These are phyloP conservation scores for Sanghuangporus baumii DNA, from an alignment of 1,284 basidiomycete species.

Conservation along the genomic window DNA sequence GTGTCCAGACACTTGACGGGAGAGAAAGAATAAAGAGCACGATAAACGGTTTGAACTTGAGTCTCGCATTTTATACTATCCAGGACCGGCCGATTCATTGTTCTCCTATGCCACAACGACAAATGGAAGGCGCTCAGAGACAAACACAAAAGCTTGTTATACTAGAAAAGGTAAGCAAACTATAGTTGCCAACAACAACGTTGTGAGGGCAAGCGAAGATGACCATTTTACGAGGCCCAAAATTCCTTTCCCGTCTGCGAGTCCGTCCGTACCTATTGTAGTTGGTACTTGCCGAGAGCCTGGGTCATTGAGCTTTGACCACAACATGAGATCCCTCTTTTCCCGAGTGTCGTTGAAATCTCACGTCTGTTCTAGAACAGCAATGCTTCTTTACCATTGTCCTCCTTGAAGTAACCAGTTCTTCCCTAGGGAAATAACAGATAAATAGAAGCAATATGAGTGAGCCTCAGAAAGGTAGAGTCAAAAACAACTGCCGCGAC, in stretches of 20 bases:
- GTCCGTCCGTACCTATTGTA: background rate
- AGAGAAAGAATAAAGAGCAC: background rate
- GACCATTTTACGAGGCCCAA: background rate
- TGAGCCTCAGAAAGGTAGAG: too few relatives aligned
- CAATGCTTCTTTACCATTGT: background rate
- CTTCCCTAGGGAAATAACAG: too few relatives aligned
- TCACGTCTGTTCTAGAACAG: background rate
- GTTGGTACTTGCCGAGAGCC: background rate
- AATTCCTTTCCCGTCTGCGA: background rate
- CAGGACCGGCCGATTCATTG: background rate
- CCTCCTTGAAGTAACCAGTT: background rate
- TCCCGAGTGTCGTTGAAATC: background rate
- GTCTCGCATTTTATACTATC: background rate
- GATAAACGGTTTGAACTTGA: background rate
- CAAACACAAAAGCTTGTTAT: slow-evolving; percentile 5
- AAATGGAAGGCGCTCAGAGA: background rate
- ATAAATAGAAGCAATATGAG: too few relatives aligned
- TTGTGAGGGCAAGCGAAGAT: slow-evolving; percentile 2
- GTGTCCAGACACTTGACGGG: background rate
- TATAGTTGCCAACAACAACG: slow-evolving; percentile 1
- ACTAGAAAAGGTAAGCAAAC: background rate
- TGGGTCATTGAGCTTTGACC: slow-evolving; percentile 3
- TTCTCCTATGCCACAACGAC: background rate
- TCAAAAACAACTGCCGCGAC: background rate
- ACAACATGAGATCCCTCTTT: background rate